Evolutionary conservation across 139 green algal species (phyloP).

Genomic region (Monoraphidium neglectum): DNA sequence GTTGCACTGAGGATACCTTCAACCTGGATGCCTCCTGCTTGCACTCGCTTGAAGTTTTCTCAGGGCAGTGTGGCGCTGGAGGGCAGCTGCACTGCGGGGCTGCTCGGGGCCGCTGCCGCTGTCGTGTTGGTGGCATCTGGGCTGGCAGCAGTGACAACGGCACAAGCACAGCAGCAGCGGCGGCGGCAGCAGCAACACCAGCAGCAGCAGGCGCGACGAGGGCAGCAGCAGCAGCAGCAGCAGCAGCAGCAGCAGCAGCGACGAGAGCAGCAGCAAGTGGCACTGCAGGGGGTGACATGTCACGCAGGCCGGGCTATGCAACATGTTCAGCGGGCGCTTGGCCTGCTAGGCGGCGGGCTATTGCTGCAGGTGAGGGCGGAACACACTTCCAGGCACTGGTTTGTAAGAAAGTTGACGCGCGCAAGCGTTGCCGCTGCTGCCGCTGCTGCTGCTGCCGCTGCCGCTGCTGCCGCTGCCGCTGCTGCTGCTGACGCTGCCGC

Average conservation of each 20-base stretch:
- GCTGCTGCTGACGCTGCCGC: neutral
- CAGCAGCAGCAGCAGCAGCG: slow-evolving; percentile 1
- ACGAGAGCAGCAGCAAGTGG: neutral
- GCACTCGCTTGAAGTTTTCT: too few species aligned
- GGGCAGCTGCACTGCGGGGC: neutral
- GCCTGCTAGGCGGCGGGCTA: slow-evolving; percentile 14
- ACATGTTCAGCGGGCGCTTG: slow-evolving; percentile 8
- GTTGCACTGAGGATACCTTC: too few species aligned
- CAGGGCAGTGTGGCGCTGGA: too few species aligned
- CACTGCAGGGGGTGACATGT: neutral
- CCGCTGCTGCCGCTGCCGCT: neutral
- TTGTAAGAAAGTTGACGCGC: too few species aligned
- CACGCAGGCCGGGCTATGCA: neutral
- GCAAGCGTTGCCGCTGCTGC: neutral
- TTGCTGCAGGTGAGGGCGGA: slow-evolving; percentile 14
- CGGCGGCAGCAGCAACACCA: neutral
- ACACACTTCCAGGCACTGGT: neutral
- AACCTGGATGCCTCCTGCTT: too few species aligned
- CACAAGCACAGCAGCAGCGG: neutral
- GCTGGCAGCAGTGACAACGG: neutral
- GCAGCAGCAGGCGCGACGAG: neutral
- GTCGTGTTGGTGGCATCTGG: neutral
- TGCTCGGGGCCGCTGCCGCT: neutral
- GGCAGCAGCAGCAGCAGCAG: neutral
- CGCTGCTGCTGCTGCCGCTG: neutral